Evolutionary conservation across 306 rosid genomes (phyloP), one percentile per base, ranked within the genome.

Genomic region (Castanea sativa): DNA sequence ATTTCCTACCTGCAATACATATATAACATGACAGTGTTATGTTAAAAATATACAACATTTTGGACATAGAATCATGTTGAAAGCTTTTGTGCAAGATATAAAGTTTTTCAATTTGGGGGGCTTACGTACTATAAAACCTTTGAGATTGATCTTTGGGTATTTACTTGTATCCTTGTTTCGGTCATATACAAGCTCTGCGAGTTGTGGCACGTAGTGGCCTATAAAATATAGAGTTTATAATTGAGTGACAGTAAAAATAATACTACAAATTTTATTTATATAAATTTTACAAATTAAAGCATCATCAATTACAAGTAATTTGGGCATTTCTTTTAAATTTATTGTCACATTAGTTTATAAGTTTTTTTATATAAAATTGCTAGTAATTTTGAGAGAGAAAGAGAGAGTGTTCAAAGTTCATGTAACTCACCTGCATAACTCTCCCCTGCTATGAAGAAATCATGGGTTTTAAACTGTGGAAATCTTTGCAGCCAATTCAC

Each of bases 151-250:
- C 57, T 43, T 81, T 19, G 85, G 77, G 84, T 81, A 77, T 67
- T 77, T 84, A 69, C 15, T 71, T 69, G 14, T 60, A 20, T 86
- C 83, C 81, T 82, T 79, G 82, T 86, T 88, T 79, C 92, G 76
- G 75, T 88, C 89, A 77, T 76, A 79, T 33, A 88, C 53, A 71
- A 86, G 77, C 78, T 88, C 92, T 55, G 89, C 86, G 13, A 86
- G 85, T 83, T 88, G 92, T 63, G 92, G 89, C 18, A 88, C 79
- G 78, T 88, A 88, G 71, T 86, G 92, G 18, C 92, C 92, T 88
- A 85, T 32, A 79, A 73, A 53, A 74, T 56, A 55, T 5, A 20
- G 29, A 55, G 16, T 20, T 21, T 52, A 41, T 5, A 38, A 69
- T 3, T 4, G 7, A 15, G 7, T 16, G 10, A 33, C 13, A 7